Base-by-base conservation (phyloP, 257 asterid species). In the Salvia miltiorrhiza region DNA sequence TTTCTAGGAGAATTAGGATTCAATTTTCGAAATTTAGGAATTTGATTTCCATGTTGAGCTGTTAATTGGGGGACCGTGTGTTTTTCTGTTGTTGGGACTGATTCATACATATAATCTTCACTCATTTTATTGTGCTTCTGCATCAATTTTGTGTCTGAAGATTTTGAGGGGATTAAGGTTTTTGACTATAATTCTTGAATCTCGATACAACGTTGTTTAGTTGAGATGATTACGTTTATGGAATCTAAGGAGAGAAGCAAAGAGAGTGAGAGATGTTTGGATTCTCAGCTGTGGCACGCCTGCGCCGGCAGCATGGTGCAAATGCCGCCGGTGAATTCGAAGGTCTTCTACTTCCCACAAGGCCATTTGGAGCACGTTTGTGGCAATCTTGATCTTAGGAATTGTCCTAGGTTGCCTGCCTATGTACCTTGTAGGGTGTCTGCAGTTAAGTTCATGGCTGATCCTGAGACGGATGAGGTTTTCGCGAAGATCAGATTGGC, bases 221-320 rank as follows among this genome's bases (percentile, higher is more conserved):
- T 71, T 71, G 63, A 56, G 61, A 86, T 90, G 95, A 83, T 85
- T 65, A 78, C 89, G 1, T 82, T 88, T 58, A 82, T 85, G 86
- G 96, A 88, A n/a, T 66, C 93, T 7, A 88, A 78, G 58, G 95
- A 85, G 4, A 77, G 70, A 52, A 69, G 58, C 72, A 77, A 76
- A 71, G 95, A 86, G 74, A 50, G 67, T 14, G 95, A 80, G 52
- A 88, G 71, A 33, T 81, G 87, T 62, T 79, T 93, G 76, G 99
- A 88, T 80, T 84, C 99, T 67, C 96, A 86, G 77, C 57, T 93
- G 9, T 93, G 99, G 97, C 97, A 90, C 75, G 99, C 97, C 49
- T 93, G 99, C 79, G 99, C 99, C 33, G 99, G 99, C 12, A 83
- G 90, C 76, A 87, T 90, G 96, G 95, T 88, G 65, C 96, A 87